Evolutionary conservation across 495 filamentous ascomycete genomes (phyloP).

Genomic region (Penicillium coprophilum): DNA sequence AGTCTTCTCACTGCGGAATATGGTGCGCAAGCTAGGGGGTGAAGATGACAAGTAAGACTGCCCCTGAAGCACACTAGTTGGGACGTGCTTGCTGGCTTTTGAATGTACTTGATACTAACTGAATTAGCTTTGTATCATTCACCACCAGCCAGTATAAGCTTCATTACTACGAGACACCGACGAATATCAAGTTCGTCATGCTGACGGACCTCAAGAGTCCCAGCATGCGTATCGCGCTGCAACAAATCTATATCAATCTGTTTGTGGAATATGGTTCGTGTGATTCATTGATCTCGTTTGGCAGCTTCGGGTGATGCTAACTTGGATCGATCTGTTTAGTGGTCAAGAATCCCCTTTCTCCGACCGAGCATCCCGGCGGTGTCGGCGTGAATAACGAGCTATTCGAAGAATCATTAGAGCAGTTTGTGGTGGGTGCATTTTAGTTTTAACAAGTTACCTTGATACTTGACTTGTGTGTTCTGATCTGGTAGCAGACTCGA

Average conservation of each 20-base stretch:
- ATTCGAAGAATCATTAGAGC: constrained; percentile 88
- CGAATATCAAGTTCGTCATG: constrained; percentile 94
- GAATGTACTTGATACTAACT: constrained; percentile 2
- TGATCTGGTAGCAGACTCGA: constrained; percentile 38
- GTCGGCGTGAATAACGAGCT: constrained; percentile 90
- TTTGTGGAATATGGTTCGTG: constrained; percentile 88
- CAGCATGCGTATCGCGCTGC: constrained; percentile 87
- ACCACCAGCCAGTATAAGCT: constrained; percentile 94
- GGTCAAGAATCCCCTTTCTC: constrained; percentile 90
- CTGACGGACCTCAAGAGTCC: constrained; percentile 85
- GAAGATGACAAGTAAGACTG: constrained; percentile 69
- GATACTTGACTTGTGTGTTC: constrained; percentile 19
- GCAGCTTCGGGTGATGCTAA: constrained; percentile 11
- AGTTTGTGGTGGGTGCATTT: constrained; percentile 62
- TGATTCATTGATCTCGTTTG: background rate
- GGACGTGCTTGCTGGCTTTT: background rate
- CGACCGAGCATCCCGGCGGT: constrained; percentile 83
- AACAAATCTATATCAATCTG: constrained; percentile 98
- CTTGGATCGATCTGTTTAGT: constrained; percentile 49
- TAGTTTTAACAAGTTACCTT: constrained; percentile 3
- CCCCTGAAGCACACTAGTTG: background rate
- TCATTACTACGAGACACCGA: constrained; percentile 98
- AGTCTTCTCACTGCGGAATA: constrained; percentile 92
- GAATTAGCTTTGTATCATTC: constrained; percentile 75
- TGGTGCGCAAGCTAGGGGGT: constrained; percentile 92